Evolutionary conservation across 192 early-diverging fungal genomes (phyloP).

Genomic region (Backusella australiensis): DNA sequence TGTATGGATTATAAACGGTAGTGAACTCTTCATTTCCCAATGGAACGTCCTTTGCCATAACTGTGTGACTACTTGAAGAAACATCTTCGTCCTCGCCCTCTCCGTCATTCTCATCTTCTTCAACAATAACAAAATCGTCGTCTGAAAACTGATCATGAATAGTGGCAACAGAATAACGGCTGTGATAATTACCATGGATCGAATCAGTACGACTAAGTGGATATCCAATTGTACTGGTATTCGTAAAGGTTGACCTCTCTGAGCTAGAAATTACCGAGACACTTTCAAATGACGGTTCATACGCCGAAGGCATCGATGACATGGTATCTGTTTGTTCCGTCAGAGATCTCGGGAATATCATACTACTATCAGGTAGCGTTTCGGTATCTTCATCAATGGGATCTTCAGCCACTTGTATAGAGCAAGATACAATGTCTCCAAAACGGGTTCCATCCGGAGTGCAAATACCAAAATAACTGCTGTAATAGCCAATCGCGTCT

Average conservation of each 20-base stretch:
- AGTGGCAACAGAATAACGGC: not conserved
- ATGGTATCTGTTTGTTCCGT: not conserved
- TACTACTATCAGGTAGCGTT: slow-evolving; percentile 2
- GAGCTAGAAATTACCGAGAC: not conserved
- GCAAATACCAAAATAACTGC: slow-evolving; percentile 62
- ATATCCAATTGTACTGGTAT: not conserved
- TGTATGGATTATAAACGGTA: not conserved
- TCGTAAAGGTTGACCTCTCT: not conserved
- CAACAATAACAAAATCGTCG: slow-evolving; percentile 5
- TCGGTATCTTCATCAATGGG: not conserved
- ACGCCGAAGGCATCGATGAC: not conserved
- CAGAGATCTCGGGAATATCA: not conserved
- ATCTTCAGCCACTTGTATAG: slow-evolving; percentile 45
- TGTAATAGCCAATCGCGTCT: slow-evolving; percentile 51
- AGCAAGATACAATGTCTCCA: slow-evolving; percentile 68
- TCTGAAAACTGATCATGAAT: not conserved
- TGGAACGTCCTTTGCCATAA: not conserved
- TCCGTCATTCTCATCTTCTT: not conserved
- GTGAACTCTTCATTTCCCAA: not conserved
- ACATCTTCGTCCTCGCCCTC: not conserved
- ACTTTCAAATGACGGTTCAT: not conserved
- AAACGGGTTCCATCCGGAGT: slow-evolving; percentile 58
- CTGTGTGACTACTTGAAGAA: not conserved
- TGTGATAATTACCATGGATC: not conserved
- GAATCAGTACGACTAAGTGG: not conserved